phyloP scores from a whole-genome alignment of 2,329 filamentous ascomycete genomes.

The Neodidymelliopsis sp. region DNA sequence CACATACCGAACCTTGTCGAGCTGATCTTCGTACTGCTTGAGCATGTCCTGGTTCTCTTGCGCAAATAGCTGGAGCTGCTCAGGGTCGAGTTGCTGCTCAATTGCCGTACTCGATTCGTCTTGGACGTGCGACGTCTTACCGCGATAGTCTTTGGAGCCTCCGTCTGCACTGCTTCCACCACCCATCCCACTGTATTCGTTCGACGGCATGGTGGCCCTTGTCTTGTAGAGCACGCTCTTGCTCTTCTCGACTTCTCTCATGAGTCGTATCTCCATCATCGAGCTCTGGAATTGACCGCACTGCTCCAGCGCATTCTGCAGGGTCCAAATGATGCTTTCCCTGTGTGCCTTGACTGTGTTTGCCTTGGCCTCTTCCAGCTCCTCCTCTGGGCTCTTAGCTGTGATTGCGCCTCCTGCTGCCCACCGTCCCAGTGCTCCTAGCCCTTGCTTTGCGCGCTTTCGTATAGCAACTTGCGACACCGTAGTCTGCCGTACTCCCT shows the following conservation, averaged over 20 bases:
- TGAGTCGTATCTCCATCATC: conserved; percentile 92
- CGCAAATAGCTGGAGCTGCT: conserved; percentile 93
- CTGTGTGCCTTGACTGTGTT: conserved; percentile 73
- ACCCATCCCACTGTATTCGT: conserved; percentile 32
- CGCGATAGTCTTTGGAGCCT: conserved; percentile 36
- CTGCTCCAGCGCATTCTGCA: conserved; percentile 77
- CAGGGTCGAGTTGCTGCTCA: conserved; percentile 72
- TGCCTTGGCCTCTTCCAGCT: conserved; percentile 73
- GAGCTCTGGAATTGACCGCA: conserved; percentile 80
- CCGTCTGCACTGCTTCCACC: conserved; percentile 18
- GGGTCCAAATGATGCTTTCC: conserved; percentile 83
- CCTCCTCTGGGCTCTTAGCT: conserved; percentile 71
- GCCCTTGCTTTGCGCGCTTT: conserved; percentile 67
- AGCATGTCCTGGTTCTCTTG: conserved; percentile 92
- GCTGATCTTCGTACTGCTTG: conserved; percentile 89
- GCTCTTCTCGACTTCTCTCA: conserved; percentile 86
- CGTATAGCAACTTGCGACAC: conserved; percentile 73
- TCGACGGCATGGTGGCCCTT: conserved; percentile 46
- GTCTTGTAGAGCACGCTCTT: conserved; percentile 83
- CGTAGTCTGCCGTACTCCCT: conserved; percentile 80
- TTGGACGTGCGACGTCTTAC: conserved; percentile 28
- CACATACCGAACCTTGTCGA: conserved; percentile 90
- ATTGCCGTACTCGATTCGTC: conserved; percentile 46
- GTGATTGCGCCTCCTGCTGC: conserved; percentile 62
- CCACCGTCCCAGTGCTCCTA: conserved; percentile 75